A percentile compares a stretch with the other conserved stretches of the same genome.
Evolutionary conservation across 2,329 filamentous ascomycete genomes (phyloP).

Genomic region (Emydomyces testavorans): DNA sequence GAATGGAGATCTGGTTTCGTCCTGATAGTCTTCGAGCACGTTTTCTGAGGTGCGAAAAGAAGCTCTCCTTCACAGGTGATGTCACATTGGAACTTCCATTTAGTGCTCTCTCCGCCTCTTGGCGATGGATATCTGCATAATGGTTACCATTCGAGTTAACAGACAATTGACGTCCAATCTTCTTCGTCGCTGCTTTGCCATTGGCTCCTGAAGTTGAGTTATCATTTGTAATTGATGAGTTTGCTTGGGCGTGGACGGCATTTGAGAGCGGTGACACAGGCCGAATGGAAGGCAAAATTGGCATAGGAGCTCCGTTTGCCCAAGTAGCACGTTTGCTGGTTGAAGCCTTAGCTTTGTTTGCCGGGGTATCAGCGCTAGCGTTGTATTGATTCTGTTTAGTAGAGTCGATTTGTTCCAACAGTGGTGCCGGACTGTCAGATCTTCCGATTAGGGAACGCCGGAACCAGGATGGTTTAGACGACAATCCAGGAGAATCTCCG

Average conservation of each 20-base stretch:
- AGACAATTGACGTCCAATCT: slow-evolving; percentile 88
- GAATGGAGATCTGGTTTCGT: slow-evolving; percentile 71
- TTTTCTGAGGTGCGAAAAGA: slow-evolving; percentile 95
- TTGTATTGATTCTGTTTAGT: slow-evolving; percentile 2
- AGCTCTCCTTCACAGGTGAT: slow-evolving; percentile 77
- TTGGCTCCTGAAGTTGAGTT: slow-evolving; percentile 26
- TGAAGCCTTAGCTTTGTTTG: slow-evolving; percentile 37
- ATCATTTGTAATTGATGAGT: slow-evolving; percentile 44
- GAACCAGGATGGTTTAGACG: slow-evolving; percentile 91
- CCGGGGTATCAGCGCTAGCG: slow-evolving; percentile 30
- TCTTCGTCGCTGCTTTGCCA: slow-evolving; percentile 60
- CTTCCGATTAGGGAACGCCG: slow-evolving; percentile 82
- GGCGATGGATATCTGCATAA: slow-evolving; percentile 77
- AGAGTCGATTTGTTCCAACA: slow-evolving; percentile 31
- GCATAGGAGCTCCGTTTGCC: slow-evolving; percentile 86
- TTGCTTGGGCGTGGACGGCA: slow-evolving; percentile 79
- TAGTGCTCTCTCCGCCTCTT: slow-evolving; percentile 80
- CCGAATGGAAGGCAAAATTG: slow-evolving; percentile 84
- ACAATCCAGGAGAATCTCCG: slow-evolving; percentile 47
- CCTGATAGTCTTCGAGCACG: slow-evolving; percentile 85
- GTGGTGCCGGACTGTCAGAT: slow-evolving; percentile 56
- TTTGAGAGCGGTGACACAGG: slow-evolving; percentile 96
- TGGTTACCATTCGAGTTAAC: slow-evolving; percentile 86
- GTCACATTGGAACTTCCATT: slow-evolving; percentile 67
- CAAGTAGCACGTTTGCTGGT: slow-evolving; percentile 81